phyloP scores from a whole-genome alignment of 2,329 filamentous ascomycete genomes.

The Amesomyces nigricolor region DNA sequence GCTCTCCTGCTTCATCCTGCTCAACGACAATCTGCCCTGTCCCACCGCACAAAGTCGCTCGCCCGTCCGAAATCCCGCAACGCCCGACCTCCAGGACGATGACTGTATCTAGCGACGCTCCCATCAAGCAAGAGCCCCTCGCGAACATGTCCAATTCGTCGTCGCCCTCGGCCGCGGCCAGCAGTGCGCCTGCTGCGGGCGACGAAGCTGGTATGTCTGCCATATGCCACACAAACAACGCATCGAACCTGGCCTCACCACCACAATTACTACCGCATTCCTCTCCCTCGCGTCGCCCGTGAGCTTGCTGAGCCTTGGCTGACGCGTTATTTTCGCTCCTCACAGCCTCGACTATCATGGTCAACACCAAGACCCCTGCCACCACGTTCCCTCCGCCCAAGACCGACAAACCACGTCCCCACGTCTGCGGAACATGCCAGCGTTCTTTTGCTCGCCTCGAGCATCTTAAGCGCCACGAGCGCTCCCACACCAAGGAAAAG shows the following conservation, averaged over 20 bases:
- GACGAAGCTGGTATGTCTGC: conserved; percentile 29
- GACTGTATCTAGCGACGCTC: conserved; percentile 25
- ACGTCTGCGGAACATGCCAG: conserved; percentile 85
- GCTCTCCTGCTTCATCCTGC: conserved; percentile 6
- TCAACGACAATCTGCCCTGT: background rate
- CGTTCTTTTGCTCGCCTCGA: conserved; percentile 92
- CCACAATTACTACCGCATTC: background rate
- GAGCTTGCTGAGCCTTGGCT: background rate
- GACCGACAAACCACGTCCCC: conserved; percentile 93
- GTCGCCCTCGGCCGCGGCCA: conserved; percentile 22
- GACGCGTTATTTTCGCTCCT: background rate
- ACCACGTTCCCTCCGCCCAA: conserved; percentile 71
- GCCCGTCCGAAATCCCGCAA: conserved; percentile 1
- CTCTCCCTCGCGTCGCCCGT: background rate
- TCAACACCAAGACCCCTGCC: conserved; percentile 40
- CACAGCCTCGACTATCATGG: conserved; percentile 44
- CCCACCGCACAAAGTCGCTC: conserved; percentile 12
- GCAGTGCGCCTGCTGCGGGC: conserved; percentile 21
- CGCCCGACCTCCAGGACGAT: conserved; percentile 20
- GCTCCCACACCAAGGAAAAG: conserved; percentile 98
- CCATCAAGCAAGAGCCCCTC: conserved; percentile 23
- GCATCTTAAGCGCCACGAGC: conserved; percentile 93
- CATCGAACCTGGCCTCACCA: background rate
- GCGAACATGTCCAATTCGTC: conserved; percentile 28
- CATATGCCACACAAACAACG: background rate